Percentiles rank a stretch among this genome's conserved stretches.
Evolutionary conservation across 2,329 filamentous ascomycete species (phyloP).

Genomic region (Aquanectria penicillioides): DNA sequence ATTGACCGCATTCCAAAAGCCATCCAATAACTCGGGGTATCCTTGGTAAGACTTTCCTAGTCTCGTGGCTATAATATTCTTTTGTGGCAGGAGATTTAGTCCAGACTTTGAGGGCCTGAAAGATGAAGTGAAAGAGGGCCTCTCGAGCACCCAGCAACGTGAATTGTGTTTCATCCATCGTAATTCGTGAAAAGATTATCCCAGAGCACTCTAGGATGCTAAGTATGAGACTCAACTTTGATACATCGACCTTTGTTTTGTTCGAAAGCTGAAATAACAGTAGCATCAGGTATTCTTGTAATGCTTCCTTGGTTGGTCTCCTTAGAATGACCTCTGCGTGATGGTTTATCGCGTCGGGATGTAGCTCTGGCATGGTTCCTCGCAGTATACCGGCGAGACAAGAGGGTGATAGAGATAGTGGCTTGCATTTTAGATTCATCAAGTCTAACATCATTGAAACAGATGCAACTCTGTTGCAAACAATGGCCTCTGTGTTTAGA

Average conservation of each 20-base stretch:
- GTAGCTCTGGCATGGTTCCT: background rate
- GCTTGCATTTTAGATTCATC: background rate
- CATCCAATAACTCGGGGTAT: background rate
- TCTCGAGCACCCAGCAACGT: background rate
- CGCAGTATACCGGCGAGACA: background rate
- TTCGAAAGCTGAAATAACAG: background rate
- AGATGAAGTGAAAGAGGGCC: background rate
- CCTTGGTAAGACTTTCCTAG: background rate
- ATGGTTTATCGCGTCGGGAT: background rate
- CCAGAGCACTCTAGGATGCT: background rate
- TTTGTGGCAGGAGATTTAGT: no score
- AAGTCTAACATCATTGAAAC: background rate
- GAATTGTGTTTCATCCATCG: background rate
- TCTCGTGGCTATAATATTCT: no score
- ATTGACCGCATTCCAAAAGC: background rate
- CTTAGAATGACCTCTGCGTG: background rate
- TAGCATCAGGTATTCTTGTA: background rate
- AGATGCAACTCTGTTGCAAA: background rate
- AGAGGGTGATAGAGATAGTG: background rate
- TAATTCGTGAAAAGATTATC: background rate
- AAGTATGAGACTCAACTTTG: background rate
- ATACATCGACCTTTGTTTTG: background rate
- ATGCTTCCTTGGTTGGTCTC: background rate
- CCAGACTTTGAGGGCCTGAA: background rate
- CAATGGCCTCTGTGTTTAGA: background rate